These are phyloP conservation scores for Dactylellina cionopaga DNA, from an alignment of 2,329 filamentous ascomycete genomes.

Conservation along the genomic window DNA sequence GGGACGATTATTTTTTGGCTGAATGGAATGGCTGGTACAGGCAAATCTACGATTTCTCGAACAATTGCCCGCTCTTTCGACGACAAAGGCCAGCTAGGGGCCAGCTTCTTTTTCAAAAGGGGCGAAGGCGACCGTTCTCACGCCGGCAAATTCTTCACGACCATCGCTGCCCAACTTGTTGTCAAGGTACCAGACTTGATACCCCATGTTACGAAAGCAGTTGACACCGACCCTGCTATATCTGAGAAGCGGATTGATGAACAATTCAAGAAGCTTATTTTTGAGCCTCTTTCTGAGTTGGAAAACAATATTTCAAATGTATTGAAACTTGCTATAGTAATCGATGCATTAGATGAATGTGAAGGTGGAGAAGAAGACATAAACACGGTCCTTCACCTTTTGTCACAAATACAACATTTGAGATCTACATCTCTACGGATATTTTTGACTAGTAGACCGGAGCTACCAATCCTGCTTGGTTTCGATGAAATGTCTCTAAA, in stretches of 20 bases:
- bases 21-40: conserved; percentile 60
- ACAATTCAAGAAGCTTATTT: conserved; percentile 63
- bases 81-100: no score
- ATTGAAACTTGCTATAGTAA: conserved; percentile 53
- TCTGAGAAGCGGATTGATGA: conserved; percentile 57
- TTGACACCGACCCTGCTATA: background rate
- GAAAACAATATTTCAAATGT: background rate
- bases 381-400: conserved; percentile 48
- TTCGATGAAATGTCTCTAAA: conserved; percentile 44
- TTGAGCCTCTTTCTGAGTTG: conserved; percentile 58
- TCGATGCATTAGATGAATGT: conserved; percentile 59
- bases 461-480: conserved; percentile 52
- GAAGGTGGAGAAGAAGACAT: conserved; percentile 55
- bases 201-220: background rate
- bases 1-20: conserved; percentile 58
- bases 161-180: conserved; percentile 22
- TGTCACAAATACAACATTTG: conserved; percentile 26
- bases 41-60: no score
- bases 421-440: conserved; percentile 50
- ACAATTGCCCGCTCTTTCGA: no score
- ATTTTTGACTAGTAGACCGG: conserved; percentile 56
- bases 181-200: background rate
- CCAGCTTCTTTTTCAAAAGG: no score
- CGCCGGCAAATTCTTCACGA: conserved; percentile 28
- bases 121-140: conserved; percentile 46